Evolutionary conservation across 2,329 filamentous ascomycete species (phyloP), one percentile per base, ranked within the genome.

Genomic region (Colletotrichum endophyticum): DNA sequence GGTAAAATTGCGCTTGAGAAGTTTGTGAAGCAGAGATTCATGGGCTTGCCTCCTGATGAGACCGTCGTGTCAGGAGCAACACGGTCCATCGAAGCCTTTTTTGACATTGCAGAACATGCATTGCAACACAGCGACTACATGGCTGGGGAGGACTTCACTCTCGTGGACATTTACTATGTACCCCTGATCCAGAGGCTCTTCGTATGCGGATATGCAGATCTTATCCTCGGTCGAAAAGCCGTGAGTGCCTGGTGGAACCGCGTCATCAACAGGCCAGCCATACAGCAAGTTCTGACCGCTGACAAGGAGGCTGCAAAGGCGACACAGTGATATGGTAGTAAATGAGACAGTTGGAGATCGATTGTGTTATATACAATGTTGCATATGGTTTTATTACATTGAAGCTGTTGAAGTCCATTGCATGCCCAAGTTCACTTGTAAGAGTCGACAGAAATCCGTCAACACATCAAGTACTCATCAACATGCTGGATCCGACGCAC

Each of bases 91-190:
- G 84, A 86, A 80, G 66, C 68, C 66, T 88, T 86, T 79, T 87
- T 89, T 75, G 86, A 88, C 77, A 81, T 87, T 28, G 84, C 83
- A 64, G 87, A 88, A 78, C 72, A 79, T 62, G 79, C 85, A 34
- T 81, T 88, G 73, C 81, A 84, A n/a, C 32, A 84, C 4, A 83
- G 80, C 36, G 81, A 84, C 19, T 88, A 87, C 80, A 87, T 88
- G 86, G 86, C 86, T 61, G 87, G 87, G 70, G 80, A 84, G 6
- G 73, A 83, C 13, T 89, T 88, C 77, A 86, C 84, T 36, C 84
- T 89, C 15, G 80, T 81, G 53, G 87, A 89, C 80, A 87, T 89
- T 78, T 86, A 86, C 81, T 89, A 89, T 77, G 86, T 89, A 79
- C 87, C 87, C 7, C 77, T 86, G 76, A 82, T 88, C 19, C 83